Evolutionary conservation across 164 flowering plant species (phyloP).

Genomic region (Litsea cubeba): DNA sequence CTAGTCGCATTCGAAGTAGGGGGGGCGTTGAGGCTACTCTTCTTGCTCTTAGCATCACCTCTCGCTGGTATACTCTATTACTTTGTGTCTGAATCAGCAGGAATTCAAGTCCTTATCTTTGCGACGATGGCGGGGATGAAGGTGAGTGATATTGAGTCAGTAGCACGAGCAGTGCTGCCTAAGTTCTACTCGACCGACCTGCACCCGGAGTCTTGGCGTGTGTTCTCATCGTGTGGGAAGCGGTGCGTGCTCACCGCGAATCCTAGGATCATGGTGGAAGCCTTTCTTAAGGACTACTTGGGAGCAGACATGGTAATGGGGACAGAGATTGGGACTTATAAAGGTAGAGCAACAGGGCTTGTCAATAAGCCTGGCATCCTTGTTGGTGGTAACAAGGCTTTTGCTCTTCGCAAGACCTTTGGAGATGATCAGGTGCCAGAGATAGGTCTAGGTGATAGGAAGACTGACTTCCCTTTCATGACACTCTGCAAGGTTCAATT

Average conservation of each 20-base stretch:
- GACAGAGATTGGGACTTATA: constrained; percentile 24
- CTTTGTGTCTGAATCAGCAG: constrained; percentile 28
- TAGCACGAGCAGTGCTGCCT: constrained; percentile 41
- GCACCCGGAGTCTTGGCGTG: constrained; percentile 40
- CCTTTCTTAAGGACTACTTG: constrained; percentile 26
- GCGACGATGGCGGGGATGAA: constrained; percentile 32
- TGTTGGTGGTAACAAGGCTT: constrained; percentile 29
- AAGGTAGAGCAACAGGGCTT: constrained; percentile 37
- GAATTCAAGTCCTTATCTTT: constrained; percentile 32
- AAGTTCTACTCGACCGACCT: constrained; percentile 40
- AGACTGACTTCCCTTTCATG: constrained; percentile 40
- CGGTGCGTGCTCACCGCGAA: constrained; percentile 31
- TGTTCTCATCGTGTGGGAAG: constrained; percentile 36
- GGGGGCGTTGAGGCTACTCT: constrained; percentile 25
- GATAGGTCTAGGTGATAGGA: constrained; percentile 37
- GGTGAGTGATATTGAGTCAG: constrained; percentile 34
- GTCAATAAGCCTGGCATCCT: constrained; percentile 31
- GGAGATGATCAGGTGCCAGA: constrained; percentile 26
- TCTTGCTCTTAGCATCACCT: constrained; percentile 28
- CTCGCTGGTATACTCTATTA: constrained; percentile 27
- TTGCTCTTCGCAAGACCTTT: constrained; percentile 25
- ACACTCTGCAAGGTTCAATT: constrained; percentile 33
- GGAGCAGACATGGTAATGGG: constrained; percentile 28
- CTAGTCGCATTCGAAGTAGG: constrained; percentile 37
- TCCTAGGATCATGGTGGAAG: constrained; percentile 32